Evolutionary conservation across 108 stramenopile genomes (phyloP), one percentile per base, ranked within the genome.

Genomic region (Nitzschia sp.): DNA sequence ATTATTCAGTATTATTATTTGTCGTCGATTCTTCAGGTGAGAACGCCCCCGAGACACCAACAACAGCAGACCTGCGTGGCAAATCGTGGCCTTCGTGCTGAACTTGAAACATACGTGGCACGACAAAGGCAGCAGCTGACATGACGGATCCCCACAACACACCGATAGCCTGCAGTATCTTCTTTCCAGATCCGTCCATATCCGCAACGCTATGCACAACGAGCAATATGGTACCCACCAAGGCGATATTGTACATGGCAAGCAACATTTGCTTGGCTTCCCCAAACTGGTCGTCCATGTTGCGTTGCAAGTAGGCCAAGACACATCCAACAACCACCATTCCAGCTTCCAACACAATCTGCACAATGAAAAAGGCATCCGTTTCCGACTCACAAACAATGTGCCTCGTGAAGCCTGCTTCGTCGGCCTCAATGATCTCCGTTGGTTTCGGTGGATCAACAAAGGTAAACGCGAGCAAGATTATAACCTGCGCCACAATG

Each of bases 201-300:
- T n/a, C n/a, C n/a, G n/a, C n/a, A n/a, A n/a, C n/a, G n/a, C 34
- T 17, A 21, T 34, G n/a, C 3, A 58, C 57, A 34, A 58, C 34
- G 17, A 32, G n/a, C 17, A 52, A 27, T 22, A 79, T 62, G 23
- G 67, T 16, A 1, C 33, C 69, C 4, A 71, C 58, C 25, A 80
- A 63, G 44, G 62, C 68, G 30, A 76, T 72, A 27, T 80, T 72
- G 64, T 80, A 80, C 69, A 82, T 78, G 56, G 77, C 62, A 59
- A 78, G 58, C 2, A 82, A 50, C 30, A 82, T 60, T 53, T 77
- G 73, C 50, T 78, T 78, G 1, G 63, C 48, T 34, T 82, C 77
- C 6, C 69, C 69, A 53, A 78, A 75, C 3, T 56, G 32, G 2
- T 46, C 35, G 19, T 71, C 36, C 47, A 82, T 47, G 60, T 82